Conservation (phyloP, 1,284 basidiomycete species). For the Ustilago curta region DNA sequence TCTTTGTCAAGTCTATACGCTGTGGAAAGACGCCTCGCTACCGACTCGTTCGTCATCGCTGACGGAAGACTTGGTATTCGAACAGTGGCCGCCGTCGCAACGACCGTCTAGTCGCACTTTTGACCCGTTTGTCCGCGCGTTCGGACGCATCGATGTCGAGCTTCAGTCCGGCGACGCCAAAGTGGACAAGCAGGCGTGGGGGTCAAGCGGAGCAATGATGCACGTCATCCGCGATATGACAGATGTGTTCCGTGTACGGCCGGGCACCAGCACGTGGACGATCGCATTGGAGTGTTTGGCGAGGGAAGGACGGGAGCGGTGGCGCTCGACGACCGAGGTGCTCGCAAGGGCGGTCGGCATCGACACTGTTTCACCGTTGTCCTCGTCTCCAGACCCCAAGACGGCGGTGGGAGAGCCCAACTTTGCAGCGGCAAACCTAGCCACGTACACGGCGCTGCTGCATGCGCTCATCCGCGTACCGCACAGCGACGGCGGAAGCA, state of each 20-base stretch:
- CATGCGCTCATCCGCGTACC: constrained; percentile 27
- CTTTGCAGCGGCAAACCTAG: constrained; percentile 32
- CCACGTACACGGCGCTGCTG: constrained; percentile 43
- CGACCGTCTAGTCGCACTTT: constrained; percentile 37
- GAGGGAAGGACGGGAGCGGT: constrained; percentile 27
- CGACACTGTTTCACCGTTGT: constrained; percentile 14
- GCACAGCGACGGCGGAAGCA: constrained; percentile 18
- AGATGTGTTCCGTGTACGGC: constrained; percentile 16
- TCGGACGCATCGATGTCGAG: constrained; percentile 27
- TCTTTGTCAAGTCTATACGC: constrained; percentile 17
- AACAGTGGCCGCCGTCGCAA: constrained; percentile 37
- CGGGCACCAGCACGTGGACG: constrained; percentile 41
- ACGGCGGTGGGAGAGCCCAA: neutral
- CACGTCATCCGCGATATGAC: constrained; percentile 48
- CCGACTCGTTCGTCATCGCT: neutral
- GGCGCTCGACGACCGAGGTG: constrained; percentile 12
- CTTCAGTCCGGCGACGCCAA: neutral
- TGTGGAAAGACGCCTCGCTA: constrained; percentile 24
- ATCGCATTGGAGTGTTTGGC: constrained; percentile 46
- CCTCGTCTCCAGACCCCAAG: neutral
- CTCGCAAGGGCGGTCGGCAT: constrained; percentile 39
- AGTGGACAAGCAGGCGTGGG: constrained; percentile 17
- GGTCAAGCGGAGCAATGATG: constrained; percentile 31
- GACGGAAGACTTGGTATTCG: constrained; percentile 12
- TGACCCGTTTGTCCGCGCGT: constrained; percentile 40